A percentile compares a stretch with the other conserved stretches of the same genome.
Conservation (phyloP, 78 protist genomes). For the Dictyostelium capitatum region DNA sequence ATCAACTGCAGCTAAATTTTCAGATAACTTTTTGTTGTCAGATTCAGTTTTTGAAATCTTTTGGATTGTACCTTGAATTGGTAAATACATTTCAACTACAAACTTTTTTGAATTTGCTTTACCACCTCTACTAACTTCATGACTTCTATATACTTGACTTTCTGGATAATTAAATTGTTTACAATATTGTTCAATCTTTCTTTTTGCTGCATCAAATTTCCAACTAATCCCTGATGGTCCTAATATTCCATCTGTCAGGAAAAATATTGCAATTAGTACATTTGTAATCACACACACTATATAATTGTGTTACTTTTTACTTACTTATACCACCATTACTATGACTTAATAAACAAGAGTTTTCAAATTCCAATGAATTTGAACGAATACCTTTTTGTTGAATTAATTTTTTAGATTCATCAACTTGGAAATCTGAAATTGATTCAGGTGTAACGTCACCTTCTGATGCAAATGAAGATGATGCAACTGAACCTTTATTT, state of each 20-base stretch:
- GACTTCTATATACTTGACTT: neutral
- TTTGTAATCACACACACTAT: neutral
- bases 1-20: constrained; percentile 33
- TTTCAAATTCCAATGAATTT: constrained; percentile 1
- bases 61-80: neutral
- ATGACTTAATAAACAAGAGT: constrained; percentile 14
- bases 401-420: constrained; percentile 12
- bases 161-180: constrained; percentile 15
- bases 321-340: constrained; percentile 14
- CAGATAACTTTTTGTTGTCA: constrained; percentile 24
- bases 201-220: constrained; percentile 38
- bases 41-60: constrained; percentile 14
- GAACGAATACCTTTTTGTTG: constrained; percentile 5
- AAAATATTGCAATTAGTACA: neutral
- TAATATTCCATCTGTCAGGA: constrained; percentile 1
- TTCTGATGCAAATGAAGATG: neutral
- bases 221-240: constrained; percentile 44
- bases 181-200: constrained; percentile 6
- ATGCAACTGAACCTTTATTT: neutral
- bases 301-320: neutral
- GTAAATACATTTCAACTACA: constrained; percentile 30
- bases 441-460: neutral
- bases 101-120: neutral
- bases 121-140: neutral
- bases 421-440: neutral